Conservation (phyloP, 108 stramenopile species). For the Cylindrotheca fusiformis region DNA sequence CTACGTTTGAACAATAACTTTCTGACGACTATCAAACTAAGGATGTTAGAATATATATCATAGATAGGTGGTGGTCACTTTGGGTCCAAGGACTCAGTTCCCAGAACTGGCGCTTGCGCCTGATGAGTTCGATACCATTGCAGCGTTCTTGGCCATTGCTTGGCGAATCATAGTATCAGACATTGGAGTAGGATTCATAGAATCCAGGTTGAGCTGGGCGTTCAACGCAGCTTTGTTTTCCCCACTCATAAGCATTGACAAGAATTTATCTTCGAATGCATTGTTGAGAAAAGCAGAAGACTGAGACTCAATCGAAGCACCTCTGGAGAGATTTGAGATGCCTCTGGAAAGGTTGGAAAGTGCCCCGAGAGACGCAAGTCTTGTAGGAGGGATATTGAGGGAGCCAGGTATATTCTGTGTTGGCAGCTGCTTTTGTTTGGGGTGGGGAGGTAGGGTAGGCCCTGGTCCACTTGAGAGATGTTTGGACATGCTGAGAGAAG, state of each 20-base stretch:
- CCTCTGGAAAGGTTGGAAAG: conserved; percentile 44
- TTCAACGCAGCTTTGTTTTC: conserved; percentile 14
- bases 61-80: too few species aligned
- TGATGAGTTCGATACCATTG: too few species aligned
- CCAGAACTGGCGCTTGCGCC: too few species aligned
- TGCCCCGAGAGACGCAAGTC: conserved; percentile 40
- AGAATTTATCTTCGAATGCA: conserved; percentile 79
- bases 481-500: background rate
- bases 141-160: background rate
- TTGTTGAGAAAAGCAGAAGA: conserved; percentile 50
- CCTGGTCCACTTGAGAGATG: conserved; percentile 2
- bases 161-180: background rate
- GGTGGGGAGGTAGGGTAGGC: conserved; percentile 78
- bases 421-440: conserved; percentile 74
- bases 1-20: too few species aligned
- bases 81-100: too few species aligned
- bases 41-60: too few species aligned
- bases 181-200: conserved; percentile 11
- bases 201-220: background rate
- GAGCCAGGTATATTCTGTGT: conserved; percentile 31
- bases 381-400: conserved; percentile 24
- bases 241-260: conserved; percentile 67
- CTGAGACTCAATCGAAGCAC: conserved; percentile 45
- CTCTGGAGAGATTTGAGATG: conserved; percentile 44
- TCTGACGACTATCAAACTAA: too few species aligned